phyloP scores from a whole-genome alignment of 2,329 filamentous ascomycete genomes.

The Purpureocillium lavendulum region DNA sequence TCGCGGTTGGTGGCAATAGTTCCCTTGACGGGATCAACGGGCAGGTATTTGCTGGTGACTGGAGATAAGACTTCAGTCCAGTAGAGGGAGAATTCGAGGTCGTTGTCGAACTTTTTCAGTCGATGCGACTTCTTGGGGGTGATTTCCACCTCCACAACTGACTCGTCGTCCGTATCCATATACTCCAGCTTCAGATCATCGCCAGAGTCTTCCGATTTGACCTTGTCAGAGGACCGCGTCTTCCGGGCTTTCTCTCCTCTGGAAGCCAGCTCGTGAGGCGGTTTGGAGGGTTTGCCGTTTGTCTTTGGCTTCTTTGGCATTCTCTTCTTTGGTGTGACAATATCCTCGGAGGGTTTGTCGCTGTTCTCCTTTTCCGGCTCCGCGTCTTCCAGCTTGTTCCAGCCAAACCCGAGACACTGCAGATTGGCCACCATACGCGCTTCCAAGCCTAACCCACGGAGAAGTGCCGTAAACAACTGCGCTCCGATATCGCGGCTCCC shows the following conservation, averaged over 20 bases:
- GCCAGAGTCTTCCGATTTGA: constrained; percentile 31
- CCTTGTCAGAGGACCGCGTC: constrained; percentile 3
- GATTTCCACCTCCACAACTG: constrained; percentile 45
- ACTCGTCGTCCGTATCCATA: constrained; percentile 48
- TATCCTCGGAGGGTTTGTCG: constrained; percentile 8
- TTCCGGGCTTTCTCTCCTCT: constrained; percentile 5
- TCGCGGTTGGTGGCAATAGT: constrained; percentile 65
- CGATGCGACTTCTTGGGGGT: constrained; percentile 28
- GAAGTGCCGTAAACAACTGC: constrained; percentile 79
- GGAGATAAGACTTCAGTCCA: constrained; percentile 89
- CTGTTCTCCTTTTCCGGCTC: constrained; percentile 35
- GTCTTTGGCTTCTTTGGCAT: not conserved
- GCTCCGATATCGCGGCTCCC: constrained; percentile 84
- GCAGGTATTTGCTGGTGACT: constrained; percentile 66
- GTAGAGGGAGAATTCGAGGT: constrained; percentile 79
- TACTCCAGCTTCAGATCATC: constrained; percentile 34
- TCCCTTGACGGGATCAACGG: constrained; percentile 67
- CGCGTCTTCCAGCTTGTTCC: constrained; percentile 79
- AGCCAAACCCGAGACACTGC: constrained; percentile 83
- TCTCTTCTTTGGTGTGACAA: constrained; percentile 7
- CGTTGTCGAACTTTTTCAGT: constrained; percentile 56
- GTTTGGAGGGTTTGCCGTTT: constrained; percentile 7
- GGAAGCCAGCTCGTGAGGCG: too few species aligned
- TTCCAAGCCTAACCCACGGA: constrained; percentile 75
- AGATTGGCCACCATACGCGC: constrained; percentile 76